Base-by-base conservation (phyloP, 2,329 filamentous ascomycete species). In the Colletotrichum zoysiae region DNA sequence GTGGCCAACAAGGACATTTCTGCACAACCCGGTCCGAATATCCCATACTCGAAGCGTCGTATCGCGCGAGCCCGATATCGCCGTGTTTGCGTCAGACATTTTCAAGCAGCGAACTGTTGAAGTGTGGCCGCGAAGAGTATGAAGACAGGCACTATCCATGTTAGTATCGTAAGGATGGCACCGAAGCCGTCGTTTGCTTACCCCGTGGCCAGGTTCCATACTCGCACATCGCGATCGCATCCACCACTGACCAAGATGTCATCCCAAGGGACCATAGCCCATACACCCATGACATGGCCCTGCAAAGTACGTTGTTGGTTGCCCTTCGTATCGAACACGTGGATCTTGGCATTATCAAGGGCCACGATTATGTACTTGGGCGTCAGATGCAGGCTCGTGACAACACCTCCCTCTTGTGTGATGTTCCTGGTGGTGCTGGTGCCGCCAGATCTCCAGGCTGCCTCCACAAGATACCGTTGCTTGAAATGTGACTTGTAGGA, bases 251-350 rank as follows among this genome's bases (percentile, higher is more conserved):
- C 96, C 73, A 99, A 87, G 65, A 94, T 92, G 80, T 99, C 95
- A 71, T 94, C 95, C 93, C 95, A 98, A 8, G 96, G 96, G 33
- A 99, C 95, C 95, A 99, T 98, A 60, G 96, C 96, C 96, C 96
- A 99, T 26, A 99, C 96, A 51, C 96, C 96, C 96, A 99, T 99
- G 56, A 98, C 93, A 83, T 99, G 96, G 14, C 96, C 96, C 78
- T 96, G 92, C 38, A 99, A 84, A 2, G 94, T 97, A 80, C 95
- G 94, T 77, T 97, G 91, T 74, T 94, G 91, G 76, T 95, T 91
- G 44, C 96, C 96, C 75, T 96, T 90, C 0, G 94, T 95, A 80
- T 98, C 94, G 79, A 98, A 99, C 35, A 99, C 95, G 81, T 99
- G 96, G 57, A 99, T 99, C 85, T 97, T 97, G 48, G 96, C 95